These are phyloP conservation scores for Coemansia biformis DNA, from an alignment of 192 early-diverging fungal genomes.

Conservation along the genomic window DNA sequence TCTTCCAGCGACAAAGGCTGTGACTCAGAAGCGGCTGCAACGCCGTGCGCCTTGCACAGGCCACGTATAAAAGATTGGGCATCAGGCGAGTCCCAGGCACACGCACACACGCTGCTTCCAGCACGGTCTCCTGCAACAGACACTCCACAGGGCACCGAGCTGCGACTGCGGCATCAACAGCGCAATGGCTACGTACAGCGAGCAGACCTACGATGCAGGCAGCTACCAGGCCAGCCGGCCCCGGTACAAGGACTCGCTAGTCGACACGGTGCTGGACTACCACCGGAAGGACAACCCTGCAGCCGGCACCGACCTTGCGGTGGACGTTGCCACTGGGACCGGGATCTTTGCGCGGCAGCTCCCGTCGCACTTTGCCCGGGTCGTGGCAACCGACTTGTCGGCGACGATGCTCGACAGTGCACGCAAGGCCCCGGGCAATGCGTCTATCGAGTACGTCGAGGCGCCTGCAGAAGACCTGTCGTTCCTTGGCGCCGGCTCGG, in stretches of 20 bases:
- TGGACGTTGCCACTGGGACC: conserved; percentile 50
- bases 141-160: too few relatives aligned
- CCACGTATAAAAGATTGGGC: too few relatives aligned
- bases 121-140: too few relatives aligned
- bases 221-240: conserved; percentile 38
- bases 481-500: conserved; percentile 16
- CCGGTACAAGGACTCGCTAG: conserved; percentile 26
- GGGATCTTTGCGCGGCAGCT: conserved; percentile 45
- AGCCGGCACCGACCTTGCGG: conserved; percentile 25
- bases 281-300: conserved; percentile 24
- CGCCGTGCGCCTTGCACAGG: too few relatives aligned
- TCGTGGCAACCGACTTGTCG: conserved; percentile 44
- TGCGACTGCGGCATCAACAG: too few relatives aligned
- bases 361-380: conserved; percentile 9
- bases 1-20: too few relatives aligned
- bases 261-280: conserved; percentile 20
- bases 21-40: too few relatives aligned
- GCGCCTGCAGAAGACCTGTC: conserved; percentile 24
- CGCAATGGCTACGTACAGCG: conserved; percentile 30
- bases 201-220: conserved; percentile 14
- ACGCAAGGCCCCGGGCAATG: conserved; percentile 6
- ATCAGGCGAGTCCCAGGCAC: too few relatives aligned
- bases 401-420: conserved; percentile 36
- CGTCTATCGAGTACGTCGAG: conserved; percentile 21
- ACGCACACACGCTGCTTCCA: too few relatives aligned